Conservation (phyloP, 148 eudicot species). For the Nyssa sinensis region DNA sequence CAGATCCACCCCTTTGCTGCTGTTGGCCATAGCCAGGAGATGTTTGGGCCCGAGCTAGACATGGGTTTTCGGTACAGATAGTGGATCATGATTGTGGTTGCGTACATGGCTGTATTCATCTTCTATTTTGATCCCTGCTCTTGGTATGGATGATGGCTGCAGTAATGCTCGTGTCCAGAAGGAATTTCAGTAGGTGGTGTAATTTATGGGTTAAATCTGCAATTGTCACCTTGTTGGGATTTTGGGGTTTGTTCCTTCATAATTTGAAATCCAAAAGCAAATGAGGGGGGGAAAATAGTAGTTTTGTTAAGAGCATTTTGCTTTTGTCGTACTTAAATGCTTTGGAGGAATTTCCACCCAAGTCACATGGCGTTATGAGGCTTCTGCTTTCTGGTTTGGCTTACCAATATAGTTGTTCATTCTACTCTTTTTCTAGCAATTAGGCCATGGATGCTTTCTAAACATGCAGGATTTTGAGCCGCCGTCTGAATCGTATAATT, state of each 20-base stretch:
- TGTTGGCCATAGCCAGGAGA: slow-evolving; percentile 42
- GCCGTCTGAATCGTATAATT: no score
- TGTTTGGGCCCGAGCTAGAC: slow-evolving; percentile 65
- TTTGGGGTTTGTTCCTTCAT: slow-evolving; percentile 6
- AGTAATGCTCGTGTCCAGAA: background rate
- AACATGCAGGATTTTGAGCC: background rate
- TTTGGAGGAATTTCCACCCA: background rate
- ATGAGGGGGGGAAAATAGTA: background rate
- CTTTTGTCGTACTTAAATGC: background rate
- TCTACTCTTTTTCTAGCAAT: background rate
- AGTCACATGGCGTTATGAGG: background rate
- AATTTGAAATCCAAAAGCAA: background rate
- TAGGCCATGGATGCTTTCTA: background rate
- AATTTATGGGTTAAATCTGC: background rate
- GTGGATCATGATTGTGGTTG: background rate
- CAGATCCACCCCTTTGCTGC: slow-evolving; percentile 54
- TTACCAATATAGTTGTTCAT: background rate
- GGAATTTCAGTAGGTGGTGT: slow-evolving; percentile 1
- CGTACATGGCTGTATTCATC: background rate
- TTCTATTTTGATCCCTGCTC: background rate
- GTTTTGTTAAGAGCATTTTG: background rate
- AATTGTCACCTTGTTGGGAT: background rate
- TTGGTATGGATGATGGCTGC: background rate
- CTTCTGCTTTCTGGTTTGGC: background rate
- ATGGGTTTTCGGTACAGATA: slow-evolving; percentile 35